These are phyloP conservation scores for Trametes cubensis DNA, from an alignment of 768 basidiomycete species.

Conservation along the genomic window DNA sequence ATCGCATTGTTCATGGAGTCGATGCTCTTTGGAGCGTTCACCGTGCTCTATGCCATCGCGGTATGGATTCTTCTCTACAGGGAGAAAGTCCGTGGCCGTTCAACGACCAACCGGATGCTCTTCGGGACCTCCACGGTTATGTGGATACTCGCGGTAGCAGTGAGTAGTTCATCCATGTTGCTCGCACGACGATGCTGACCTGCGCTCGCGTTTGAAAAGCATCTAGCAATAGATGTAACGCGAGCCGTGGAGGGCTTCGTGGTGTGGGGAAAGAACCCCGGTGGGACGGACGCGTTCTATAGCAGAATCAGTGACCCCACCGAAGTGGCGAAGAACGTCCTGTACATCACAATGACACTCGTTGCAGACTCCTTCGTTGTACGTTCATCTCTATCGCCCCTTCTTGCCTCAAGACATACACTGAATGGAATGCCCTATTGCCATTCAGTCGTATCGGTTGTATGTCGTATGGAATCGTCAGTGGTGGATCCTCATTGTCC, in stretches of 20 bases:
- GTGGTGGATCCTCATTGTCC: constrained; percentile 18
- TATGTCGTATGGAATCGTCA: constrained; percentile 19
- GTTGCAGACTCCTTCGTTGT: constrained; percentile 22
- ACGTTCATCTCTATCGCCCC: not conserved
- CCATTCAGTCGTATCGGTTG: constrained; percentile 11
- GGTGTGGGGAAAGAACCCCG: constrained; percentile 7
- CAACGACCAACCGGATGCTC: constrained; percentile 20
- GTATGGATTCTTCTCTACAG: constrained; percentile 26
- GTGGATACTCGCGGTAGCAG: constrained; percentile 18
- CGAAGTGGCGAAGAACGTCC: constrained; percentile 21
- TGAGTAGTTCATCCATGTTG: not conserved
- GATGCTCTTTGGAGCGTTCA: constrained; percentile 23
- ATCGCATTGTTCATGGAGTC: constrained; percentile 24
- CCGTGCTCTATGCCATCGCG: constrained; percentile 23
- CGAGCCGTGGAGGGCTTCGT: constrained; percentile 18
- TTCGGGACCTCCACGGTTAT: constrained; percentile 22
- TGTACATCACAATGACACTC: constrained; percentile 24
- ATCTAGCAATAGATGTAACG: constrained; percentile 18
- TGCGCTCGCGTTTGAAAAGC: not conserved
- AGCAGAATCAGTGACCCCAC: constrained; percentile 14
- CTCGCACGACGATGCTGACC: not conserved
- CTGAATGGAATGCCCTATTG: not conserved
- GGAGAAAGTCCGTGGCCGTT: constrained; percentile 17
- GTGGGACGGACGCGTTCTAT: constrained; percentile 13
- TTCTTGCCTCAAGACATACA: not conserved